Evolutionary conservation across 2,329 filamentous ascomycete species (phyloP).

Genomic region (Sclerotinia borealis): DNA sequence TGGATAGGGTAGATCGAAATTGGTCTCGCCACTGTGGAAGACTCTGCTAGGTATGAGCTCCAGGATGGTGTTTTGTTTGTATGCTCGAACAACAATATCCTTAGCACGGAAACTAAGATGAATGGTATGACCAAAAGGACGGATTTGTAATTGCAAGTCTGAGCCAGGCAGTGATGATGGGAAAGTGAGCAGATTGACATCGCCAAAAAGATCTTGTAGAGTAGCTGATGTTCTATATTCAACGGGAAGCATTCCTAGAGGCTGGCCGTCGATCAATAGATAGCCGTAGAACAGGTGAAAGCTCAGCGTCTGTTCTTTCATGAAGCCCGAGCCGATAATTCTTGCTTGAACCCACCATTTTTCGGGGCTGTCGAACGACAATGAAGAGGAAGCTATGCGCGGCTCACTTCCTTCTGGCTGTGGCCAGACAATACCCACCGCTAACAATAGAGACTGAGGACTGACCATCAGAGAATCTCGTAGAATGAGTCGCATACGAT

Average conservation of each 20-base stretch:
- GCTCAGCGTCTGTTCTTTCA: conserved; percentile 33
- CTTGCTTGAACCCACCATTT: conserved; percentile 34
- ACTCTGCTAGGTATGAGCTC: conserved; percentile 34
- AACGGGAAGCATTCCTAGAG: conserved; percentile 47
- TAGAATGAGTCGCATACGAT: conserved; percentile 35
- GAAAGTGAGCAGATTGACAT: conserved; percentile 44
- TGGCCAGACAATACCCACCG: conserved; percentile 41
- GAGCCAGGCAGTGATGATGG: conserved; percentile 49
- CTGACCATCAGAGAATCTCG: conserved; percentile 32
- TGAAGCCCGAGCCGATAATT: conserved; percentile 26
- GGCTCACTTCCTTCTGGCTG: conserved; percentile 24
- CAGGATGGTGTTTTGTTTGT: conserved; percentile 22
- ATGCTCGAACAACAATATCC: conserved; percentile 40
- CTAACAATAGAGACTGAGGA: conserved; percentile 29
- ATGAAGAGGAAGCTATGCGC: conserved; percentile 18
- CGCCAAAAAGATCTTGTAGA: conserved; percentile 48
- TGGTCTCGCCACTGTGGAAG: conserved; percentile 24
- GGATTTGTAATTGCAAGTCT: conserved; percentile 39
- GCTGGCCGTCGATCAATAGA: conserved; percentile 43
- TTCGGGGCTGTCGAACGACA: conserved; percentile 21
- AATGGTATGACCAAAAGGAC: conserved; percentile 38
- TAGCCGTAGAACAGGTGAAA: conserved; percentile 44
- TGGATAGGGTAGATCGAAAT: conserved; percentile 44
- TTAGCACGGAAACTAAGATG: conserved; percentile 47
- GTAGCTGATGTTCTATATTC: conserved; percentile 40